Conservation (phyloP, 768 basidiomycete genomes). For the Leccinum aurantiacum region DNA sequence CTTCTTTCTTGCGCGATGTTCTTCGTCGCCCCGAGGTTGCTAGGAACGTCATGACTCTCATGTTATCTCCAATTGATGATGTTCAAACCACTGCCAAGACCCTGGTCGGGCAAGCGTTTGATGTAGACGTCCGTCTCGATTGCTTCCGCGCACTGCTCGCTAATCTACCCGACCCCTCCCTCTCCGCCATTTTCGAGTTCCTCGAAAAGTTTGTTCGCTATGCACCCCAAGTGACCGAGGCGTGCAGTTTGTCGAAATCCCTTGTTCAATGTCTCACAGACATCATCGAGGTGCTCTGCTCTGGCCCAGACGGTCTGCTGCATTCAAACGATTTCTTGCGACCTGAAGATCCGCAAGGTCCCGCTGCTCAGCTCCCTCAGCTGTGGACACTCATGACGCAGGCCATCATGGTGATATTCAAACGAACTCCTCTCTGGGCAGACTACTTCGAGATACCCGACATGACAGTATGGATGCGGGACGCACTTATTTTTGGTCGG, state of each 20-base stretch:
- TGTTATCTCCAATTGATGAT: conserved; percentile 80
- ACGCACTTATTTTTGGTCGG: conserved; percentile 90
- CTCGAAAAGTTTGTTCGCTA: conserved; percentile 64
- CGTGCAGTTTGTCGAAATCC: conserved; percentile 83
- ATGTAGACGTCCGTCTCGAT: conserved; percentile 86
- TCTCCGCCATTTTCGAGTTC: conserved; percentile 71
- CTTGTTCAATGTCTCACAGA: conserved; percentile 93
- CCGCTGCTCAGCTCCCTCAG: conserved; percentile 55
- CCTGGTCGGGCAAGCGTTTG: conserved; percentile 82
- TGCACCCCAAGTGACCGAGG: conserved; percentile 72
- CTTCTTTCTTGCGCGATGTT: conserved; percentile 51
- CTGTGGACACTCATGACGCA: conserved; percentile 85
- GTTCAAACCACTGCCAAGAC: conserved; percentile 75
- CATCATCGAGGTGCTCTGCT: conserved; percentile 84
- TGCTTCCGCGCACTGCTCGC: conserved; percentile 80
- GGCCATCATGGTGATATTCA: conserved; percentile 82
- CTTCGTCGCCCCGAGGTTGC: conserved; percentile 57
- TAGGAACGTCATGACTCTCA: conserved; percentile 59
- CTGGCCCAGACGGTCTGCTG: conserved; percentile 67
- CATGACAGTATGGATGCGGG: conserved; percentile 98
- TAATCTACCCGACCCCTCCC: conserved; percentile 60
- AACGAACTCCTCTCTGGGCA: conserved; percentile 81
- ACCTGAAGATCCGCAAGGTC: conserved; percentile 41
- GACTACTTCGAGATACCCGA: conserved; percentile 71
- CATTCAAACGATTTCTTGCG: conserved; percentile 54